Evolutionary conservation across 768 basidiomycete species (phyloP).

Genomic region (Pulveroboletus ravenelii): DNA sequence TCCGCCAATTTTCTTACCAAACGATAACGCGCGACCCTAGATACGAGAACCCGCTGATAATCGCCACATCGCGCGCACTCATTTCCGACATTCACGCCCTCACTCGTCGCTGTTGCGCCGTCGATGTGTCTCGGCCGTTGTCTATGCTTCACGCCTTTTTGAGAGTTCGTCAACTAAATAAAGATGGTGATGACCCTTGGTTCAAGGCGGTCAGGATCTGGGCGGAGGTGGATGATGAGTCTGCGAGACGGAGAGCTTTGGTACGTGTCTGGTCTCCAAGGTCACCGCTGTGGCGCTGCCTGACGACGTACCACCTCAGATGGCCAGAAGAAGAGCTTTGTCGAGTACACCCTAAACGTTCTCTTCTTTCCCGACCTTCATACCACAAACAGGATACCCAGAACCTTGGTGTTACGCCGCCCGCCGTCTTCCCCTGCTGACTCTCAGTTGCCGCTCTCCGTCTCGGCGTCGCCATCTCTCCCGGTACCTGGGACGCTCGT

Average conservation of each 20-base stretch:
- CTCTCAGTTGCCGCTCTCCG: constrained; percentile 24
- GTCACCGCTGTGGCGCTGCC: background rate
- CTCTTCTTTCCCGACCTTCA: constrained; percentile 72
- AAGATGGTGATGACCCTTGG: constrained; percentile 36
- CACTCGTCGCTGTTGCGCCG: constrained; percentile 51
- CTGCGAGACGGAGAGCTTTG: constrained; percentile 76
- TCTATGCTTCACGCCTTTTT: constrained; percentile 57
- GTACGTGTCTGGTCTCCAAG: constrained; percentile 34
- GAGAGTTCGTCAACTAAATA: constrained; percentile 29
- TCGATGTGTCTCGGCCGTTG: constrained; percentile 66
- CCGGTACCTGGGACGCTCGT: constrained; percentile 55
- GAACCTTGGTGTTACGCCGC: constrained; percentile 35
- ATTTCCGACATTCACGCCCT: constrained; percentile 69
- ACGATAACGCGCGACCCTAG: constrained; percentile 31
- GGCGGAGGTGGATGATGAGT: constrained; percentile 68
- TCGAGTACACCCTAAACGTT: constrained; percentile 77
- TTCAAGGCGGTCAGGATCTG: constrained; percentile 66
- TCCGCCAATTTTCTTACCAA: background rate
- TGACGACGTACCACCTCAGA: constrained; percentile 38
- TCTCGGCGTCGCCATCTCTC: constrained; percentile 43
- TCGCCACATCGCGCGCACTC: constrained; percentile 66
- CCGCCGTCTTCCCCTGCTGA: constrained; percentile 30
- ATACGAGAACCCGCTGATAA: constrained; percentile 77
- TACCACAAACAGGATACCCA: constrained; percentile 37
- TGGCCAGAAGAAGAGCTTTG: constrained; percentile 66